phyloP scores from a whole-genome alignment of 306 rosid genomes.

The Trifolium dubium region DNA sequence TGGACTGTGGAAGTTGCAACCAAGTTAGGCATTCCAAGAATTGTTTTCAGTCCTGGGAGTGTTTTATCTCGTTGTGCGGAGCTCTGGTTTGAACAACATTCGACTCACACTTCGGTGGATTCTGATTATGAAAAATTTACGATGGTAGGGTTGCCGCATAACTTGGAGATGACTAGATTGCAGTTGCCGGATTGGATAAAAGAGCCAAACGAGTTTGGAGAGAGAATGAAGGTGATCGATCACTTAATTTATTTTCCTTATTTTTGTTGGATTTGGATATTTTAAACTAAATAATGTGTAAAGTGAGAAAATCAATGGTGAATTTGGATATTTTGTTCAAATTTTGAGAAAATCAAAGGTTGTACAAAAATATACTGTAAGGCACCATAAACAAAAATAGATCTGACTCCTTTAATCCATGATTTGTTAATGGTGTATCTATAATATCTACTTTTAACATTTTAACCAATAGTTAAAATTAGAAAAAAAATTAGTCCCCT shows the following conservation, averaged over 20 bases:
- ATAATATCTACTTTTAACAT: too few relatives aligned
- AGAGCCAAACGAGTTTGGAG: background rate
- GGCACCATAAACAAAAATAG: too few relatives aligned
- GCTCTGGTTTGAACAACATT: background rate
- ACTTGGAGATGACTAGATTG: slow-evolving; percentile 24
- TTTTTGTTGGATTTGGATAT: too few relatives aligned
- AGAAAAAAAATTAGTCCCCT: too few relatives aligned
- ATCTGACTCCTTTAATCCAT: too few relatives aligned
- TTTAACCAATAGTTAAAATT: too few relatives aligned
- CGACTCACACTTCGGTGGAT: background rate
- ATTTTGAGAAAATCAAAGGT: too few relatives aligned
- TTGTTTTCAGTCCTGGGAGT: slow-evolving; percentile 21
- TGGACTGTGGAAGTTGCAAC: slow-evolving; percentile 37
- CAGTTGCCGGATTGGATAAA: slow-evolving; percentile 32
- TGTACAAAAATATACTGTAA: too few relatives aligned
- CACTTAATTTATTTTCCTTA: background rate
- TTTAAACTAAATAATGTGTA: too few relatives aligned
- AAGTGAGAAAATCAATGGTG: too few relatives aligned
- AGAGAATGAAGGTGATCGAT: background rate
- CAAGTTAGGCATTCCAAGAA: slow-evolving; percentile 30
- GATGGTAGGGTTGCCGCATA: slow-evolving; percentile 35
- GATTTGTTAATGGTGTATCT: too few relatives aligned
- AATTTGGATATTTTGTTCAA: too few relatives aligned
- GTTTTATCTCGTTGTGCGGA: slow-evolving; percentile 8
- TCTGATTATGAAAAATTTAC: slow-evolving; percentile 2